phyloP scores from a whole-genome alignment of 352 stramenopile species.

The Blastocystis sp. region DNA sequence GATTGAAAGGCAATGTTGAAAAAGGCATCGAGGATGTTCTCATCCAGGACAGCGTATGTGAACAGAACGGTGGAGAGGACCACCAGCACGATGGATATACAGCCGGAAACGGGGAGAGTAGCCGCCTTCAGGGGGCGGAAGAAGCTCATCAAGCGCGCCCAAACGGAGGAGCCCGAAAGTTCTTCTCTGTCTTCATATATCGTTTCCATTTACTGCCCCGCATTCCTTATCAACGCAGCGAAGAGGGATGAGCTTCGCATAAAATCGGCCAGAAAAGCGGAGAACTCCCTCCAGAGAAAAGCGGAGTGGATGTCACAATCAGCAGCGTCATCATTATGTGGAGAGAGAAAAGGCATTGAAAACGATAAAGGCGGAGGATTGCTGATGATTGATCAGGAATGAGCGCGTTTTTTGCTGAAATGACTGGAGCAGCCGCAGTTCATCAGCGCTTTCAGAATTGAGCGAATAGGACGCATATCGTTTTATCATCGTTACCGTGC shows the following conservation, averaged over 20 bases:
- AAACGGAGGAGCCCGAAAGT: neutral
- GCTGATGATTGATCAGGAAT: no score
- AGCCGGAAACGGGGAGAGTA: neutral
- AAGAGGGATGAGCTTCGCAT: neutral
- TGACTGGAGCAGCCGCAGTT: no score
- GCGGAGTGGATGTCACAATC: no score
- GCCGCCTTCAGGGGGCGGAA: neutral
- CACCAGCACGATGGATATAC: neutral
- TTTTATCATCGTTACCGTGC: no score
- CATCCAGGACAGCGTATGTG: constrained; percentile 16
- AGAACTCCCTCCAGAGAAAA: neutral
- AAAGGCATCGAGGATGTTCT: constrained; percentile 52
- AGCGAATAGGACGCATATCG: no score
- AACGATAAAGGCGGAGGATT: no score
- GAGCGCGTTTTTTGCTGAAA: no score
- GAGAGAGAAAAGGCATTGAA: no score
- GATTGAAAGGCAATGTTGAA: constrained; percentile 33
- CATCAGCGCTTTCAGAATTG: no score
- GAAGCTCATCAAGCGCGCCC: neutral
- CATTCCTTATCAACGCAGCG: neutral
- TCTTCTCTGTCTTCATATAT: constrained; percentile 40
- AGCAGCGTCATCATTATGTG: no score
- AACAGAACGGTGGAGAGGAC: constrained; percentile 23
- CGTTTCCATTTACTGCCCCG: constrained; percentile 21
- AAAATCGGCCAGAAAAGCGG: neutral